Conservation (phyloP, 2,329 filamentous ascomycete genomes). For the Epichloe brachyelytri region DNA sequence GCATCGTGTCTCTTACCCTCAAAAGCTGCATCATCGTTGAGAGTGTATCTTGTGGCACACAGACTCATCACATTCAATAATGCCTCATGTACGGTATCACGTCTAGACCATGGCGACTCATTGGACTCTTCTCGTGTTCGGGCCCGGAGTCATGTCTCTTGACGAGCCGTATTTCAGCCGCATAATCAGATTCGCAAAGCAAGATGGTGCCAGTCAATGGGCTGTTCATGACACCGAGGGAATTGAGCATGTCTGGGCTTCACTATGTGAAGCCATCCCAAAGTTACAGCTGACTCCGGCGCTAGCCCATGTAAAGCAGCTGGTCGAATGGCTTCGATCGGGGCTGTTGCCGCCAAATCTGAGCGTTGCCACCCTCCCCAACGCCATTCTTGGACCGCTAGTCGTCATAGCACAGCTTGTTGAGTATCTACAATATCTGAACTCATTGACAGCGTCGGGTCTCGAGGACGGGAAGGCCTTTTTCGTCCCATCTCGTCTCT, state of each 20-base stretch:
- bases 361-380: background rate
- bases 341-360: background rate
- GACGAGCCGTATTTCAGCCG: background rate
- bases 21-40: no score
- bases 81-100: no score
- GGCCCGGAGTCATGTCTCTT: background rate
- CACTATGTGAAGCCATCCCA: background rate
- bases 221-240: background rate
- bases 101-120: no score
- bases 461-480: background rate
- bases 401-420: background rate
- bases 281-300: background rate
- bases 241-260: background rate
- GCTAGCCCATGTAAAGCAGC: background rate
- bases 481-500: background rate
- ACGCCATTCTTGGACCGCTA: background rate
- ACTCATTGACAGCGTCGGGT: background rate
- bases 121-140: background rate
- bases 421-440: background rate
- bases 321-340: background rate
- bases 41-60: no score
- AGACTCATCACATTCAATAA: no score
- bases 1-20: no score
- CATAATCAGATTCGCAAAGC: background rate
- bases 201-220: background rate